Base-by-base conservation (phyloP, 139 green algal genomes). In the Haematococcus lacustris region DNA sequence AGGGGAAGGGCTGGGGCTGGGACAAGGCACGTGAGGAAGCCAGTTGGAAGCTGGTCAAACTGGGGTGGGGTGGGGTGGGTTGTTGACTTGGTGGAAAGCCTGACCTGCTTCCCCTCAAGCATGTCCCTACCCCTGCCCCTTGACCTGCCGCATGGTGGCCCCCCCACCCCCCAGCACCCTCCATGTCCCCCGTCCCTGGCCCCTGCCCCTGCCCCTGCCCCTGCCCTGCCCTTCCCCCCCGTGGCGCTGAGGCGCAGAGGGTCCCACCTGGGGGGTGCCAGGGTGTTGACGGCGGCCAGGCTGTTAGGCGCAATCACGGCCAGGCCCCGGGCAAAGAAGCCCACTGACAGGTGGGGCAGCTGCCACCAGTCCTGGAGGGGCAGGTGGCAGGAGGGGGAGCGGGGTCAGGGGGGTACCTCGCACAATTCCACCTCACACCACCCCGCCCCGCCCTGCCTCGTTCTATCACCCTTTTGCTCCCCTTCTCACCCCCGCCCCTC, bases 331-430 rank as follows among this genome's bases (percentile, higher is more conserved):
- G 78, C 71, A 50, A 84, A 80, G 66, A 84, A 80, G 1, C 59
- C 59, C 28, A 76, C 43, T 25, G 39, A 64, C 38, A 80, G 60
- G n/a, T 80, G 71, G 21, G 82, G 82, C 71, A 85, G 64, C 30
- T 47, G 37, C 78, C 78, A 85, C 82, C 82, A 85, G 43, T 40
- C 9, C 33, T 83, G 65, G 23, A 74, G 47, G 28, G 34, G 43
- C 32, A 83, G 26, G 3, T 13, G 17, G 53, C 17, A 63, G 33
- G 17, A 33, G 53, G 7, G 53, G 32, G 53, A 37, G 70, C 59
- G 38, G 33, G 66, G 5, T 37, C 28, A 34, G 35, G 38, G 32
- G 30, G 33, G 38, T 39, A 47, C 32, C 6, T 50, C 47, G 21
- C 47, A 57, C 47, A 57, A 13, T n/a, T 21, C 13, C 47, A 57